These are phyloP conservation scores for Termitomyces eurrhizus DNA, from an alignment of 768 basidiomycete genomes.

Conservation along the genomic window DNA sequence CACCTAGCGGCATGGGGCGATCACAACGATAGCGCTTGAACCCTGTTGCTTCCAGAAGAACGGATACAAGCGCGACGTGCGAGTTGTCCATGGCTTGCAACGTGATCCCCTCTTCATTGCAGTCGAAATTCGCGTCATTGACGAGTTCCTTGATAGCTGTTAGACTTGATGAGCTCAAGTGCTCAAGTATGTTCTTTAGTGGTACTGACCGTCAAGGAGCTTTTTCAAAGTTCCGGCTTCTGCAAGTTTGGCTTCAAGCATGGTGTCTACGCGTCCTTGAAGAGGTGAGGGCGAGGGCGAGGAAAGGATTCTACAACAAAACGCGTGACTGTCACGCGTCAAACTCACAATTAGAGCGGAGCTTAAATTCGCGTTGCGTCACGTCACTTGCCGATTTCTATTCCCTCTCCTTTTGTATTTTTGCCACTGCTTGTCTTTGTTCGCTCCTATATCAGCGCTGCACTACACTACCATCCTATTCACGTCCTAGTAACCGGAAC, in stretches of 20 bases:
- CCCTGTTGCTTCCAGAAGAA: constrained; percentile 71
- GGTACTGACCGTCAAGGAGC: constrained; percentile 77
- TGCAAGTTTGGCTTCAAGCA: constrained; percentile 89
- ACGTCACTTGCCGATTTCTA: background rate
- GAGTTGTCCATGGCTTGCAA: constrained; percentile 99
- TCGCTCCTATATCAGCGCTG: constrained; percentile 2
- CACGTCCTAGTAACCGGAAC: background rate
- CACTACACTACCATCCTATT: background rate
- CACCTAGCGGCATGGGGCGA: constrained; percentile 87
- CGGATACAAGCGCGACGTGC: constrained; percentile 94
- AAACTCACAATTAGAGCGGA: constrained; percentile 29
- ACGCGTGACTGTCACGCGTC: constrained; percentile 26
- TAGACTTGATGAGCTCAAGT: constrained; percentile 7
- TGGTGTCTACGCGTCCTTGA: constrained; percentile 30
- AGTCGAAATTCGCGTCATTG: constrained; percentile 96
- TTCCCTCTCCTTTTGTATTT: constrained; percentile 3
- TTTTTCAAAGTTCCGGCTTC: constrained; percentile 90
- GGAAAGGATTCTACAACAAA: constrained; percentile 7
- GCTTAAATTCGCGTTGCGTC: constrained; percentile 17
- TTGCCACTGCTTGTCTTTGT: background rate
- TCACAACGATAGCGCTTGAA: constrained; percentile 93
- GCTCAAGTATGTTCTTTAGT: background rate
- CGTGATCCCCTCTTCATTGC: constrained; percentile 90
- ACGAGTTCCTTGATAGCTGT: constrained; percentile 97
- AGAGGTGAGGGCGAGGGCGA: constrained; percentile 12